Conservation (phyloP, 306 rosid species). For the Senna tora region DNA sequence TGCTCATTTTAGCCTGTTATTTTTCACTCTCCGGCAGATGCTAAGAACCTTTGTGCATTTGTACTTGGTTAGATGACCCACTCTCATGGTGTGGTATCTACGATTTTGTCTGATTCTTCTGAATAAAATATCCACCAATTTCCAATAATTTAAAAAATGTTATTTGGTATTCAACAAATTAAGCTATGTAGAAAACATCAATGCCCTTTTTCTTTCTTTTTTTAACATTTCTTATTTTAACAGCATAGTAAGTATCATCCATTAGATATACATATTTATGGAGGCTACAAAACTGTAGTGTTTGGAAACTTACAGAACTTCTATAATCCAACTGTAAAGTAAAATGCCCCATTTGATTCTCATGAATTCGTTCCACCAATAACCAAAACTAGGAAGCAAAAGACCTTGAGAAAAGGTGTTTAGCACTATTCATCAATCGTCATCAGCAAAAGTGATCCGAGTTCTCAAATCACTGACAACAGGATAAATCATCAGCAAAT, state of each 20-base stretch:
- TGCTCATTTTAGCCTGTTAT: too few species aligned
- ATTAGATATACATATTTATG: neutral
- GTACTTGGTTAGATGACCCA: neutral
- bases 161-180: neutral
- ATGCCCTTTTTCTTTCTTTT: neutral
- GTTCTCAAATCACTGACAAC: slow-evolving; percentile 19
- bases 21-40: too few species aligned
- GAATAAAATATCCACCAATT: neutral
- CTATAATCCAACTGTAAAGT: neutral
- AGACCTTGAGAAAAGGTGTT: neutral
- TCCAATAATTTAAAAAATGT: neutral
- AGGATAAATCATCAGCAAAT: slow-evolving; percentile 13
- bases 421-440: slow-evolving; percentile 29
- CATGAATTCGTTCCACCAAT: neutral
- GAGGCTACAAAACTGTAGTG: neutral
- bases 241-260: neutral
- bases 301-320: neutral
- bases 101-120: neutral
- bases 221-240: neutral
- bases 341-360: slow-evolving; percentile 27
- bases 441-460: slow-evolving; percentile 42
- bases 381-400: slow-evolving; percentile 35
- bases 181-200: neutral
- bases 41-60: too few species aligned
- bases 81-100: neutral